Base-by-base conservation (phyloP, 768 basidiomycete species). In the Panus rudis region DNA sequence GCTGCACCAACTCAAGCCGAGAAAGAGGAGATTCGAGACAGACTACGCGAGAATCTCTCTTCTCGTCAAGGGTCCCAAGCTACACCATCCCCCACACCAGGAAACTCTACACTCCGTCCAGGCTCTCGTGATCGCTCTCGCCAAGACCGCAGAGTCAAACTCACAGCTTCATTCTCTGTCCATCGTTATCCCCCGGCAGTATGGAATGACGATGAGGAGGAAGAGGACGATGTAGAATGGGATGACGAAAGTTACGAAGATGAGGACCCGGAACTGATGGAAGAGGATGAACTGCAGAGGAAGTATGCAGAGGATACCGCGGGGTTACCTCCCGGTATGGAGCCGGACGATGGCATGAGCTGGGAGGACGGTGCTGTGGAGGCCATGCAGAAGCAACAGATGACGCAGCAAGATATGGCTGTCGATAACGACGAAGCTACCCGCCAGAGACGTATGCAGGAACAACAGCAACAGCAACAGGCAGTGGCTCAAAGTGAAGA, bases 121-220 rank as follows among this genome's bases (percentile, higher is more conserved):
- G 69, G 67, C 19, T 54, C 70, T 2, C 64, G 65, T 27, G 19
- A 41, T 35, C 58, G 57, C 49, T 63, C 45, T 45, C 60, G n/a
- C 53, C 53, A 43, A 53, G 34, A 44, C 45, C 45, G 64, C 48
- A 48, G 58, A 25, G 86, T 97, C 46, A 69, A 78, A 37, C 96
- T 97, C 64, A 85, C 76, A 2, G 68, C 78, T 11, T 68, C 79
- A 6, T 73, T 81, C 35, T 73, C 67, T 19, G 78, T 87, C 0
- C 77, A 81, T 55, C 75, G 84, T 17, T 92, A 90, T 54, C 81
- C 84, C 0, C 88, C 87, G 1, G 81, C 85, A 0, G 80, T 91
- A 14, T 91, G 84, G 84, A 76, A 75, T 39, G 86, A 91, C 20
- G 86, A 84, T 1, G 83, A 85, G 33, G 75, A 74, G 23, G 74